Evolutionary conservation across 345 rosid species (phyloP).

Genomic region (Sisymbrium irio): DNA sequence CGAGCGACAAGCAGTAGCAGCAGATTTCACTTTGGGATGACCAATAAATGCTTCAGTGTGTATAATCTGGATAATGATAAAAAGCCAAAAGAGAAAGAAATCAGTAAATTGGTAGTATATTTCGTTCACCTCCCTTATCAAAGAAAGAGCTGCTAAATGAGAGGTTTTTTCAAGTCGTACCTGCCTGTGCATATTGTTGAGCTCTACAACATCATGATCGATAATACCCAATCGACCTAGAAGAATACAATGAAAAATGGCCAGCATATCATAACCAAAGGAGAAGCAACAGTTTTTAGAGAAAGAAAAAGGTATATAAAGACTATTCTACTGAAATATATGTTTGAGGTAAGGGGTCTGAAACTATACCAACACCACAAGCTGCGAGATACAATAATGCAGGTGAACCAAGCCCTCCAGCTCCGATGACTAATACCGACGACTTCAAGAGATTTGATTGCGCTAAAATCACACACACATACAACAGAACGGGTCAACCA

Average conservation of each 20-base stretch:
- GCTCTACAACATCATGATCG: slow-evolving; percentile 93
- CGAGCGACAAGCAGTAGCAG: slow-evolving; percentile 84
- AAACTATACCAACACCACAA: slow-evolving; percentile 73
- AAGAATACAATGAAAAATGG: not conserved
- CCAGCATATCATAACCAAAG: not conserved
- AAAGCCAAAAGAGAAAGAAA: not conserved
- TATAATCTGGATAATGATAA: slow-evolving; percentile 55
- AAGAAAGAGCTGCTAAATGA: slow-evolving; percentile 2
- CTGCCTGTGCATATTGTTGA: slow-evolving; percentile 98
- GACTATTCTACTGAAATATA: not conserved
- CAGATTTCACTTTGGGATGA: slow-evolving; percentile 85
- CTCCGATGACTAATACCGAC: slow-evolving; percentile 82
- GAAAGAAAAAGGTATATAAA: not conserved
- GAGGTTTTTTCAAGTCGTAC: slow-evolving; percentile 36
- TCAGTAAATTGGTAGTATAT: not conserved
- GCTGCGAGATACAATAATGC: slow-evolving; percentile 89
- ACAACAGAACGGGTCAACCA: not conserved
- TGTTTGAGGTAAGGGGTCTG: not conserved
- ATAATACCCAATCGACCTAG: slow-evolving; percentile 88
- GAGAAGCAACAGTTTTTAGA: not conserved
- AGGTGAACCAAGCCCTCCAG: slow-evolving; percentile 95
- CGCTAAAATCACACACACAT: slow-evolving; percentile 38
- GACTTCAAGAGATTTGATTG: slow-evolving; percentile 81
- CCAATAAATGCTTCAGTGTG: slow-evolving; percentile 94
- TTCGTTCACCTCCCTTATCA: not conserved